These are phyloP conservation scores for Schizochytrium sp. DNA, from an alignment of 108 stramenopile species.

Conservation along the genomic window DNA sequence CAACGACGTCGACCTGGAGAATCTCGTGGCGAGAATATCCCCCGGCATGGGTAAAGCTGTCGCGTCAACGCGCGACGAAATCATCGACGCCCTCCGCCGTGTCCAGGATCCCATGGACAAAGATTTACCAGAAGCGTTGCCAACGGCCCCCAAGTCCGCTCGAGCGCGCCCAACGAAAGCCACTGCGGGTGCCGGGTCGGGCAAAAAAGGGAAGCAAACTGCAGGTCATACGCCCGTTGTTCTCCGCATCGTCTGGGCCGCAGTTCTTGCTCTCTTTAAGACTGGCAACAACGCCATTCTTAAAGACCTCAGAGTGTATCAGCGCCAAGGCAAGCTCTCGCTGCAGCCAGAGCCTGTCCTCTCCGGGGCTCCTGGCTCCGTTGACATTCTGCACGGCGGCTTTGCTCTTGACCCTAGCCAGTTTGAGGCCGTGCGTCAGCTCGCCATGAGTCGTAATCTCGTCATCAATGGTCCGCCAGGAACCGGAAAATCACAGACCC, in stretches of 20 bases:
- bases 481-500: background rate
- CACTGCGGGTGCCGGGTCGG: too few species aligned
- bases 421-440: conserved; percentile 10
- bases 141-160: background rate
- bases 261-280: background rate
- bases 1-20: background rate
- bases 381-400: background rate
- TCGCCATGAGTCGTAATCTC: background rate
- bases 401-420: conserved; percentile 16
- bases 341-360: background rate
- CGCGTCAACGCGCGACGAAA: background rate
- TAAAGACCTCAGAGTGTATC: background rate
- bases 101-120: background rate
- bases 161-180: background rate
- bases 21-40: background rate
- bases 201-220: background rate
- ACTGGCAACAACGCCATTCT: background rate
- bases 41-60: background rate
- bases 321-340: background rate
- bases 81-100: background rate
- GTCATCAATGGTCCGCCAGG: background rate
- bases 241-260: background rate
- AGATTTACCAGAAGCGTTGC: background rate
- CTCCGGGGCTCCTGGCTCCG: background rate
- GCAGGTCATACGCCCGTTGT: background rate